Evolutionary conservation across 306 rosid species (phyloP).

Genomic region (Dalbergia oliveri): DNA sequence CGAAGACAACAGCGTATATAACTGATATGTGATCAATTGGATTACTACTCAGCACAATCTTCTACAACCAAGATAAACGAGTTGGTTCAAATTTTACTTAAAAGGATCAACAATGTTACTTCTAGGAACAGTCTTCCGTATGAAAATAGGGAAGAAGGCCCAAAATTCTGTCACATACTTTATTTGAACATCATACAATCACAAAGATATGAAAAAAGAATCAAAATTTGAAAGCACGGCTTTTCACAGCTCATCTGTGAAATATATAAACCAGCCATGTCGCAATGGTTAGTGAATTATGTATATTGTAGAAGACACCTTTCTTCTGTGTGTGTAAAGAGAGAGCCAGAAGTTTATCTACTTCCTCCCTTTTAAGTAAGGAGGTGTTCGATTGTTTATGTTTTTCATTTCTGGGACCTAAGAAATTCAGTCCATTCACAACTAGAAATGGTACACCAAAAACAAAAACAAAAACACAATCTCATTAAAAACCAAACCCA

Average conservation of each 20-base stretch:
- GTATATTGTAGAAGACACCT: not conserved
- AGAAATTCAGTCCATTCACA: not conserved
- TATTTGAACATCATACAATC: constrained; percentile 18
- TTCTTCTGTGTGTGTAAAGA: constrained; percentile 2
- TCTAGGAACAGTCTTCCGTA: not conserved
- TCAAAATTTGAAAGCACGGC: constrained; percentile 5
- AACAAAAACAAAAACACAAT: not conserved
- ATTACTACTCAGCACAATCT: constrained; percentile 22
- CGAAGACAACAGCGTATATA: not conserved
- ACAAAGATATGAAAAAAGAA: not conserved
- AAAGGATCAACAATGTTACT: not conserved
- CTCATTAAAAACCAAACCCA: not conserved
- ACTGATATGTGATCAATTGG: constrained; percentile 10
- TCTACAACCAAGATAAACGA: not conserved
- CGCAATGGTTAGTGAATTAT: not conserved
- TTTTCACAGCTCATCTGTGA: not conserved
- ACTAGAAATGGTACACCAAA: constrained; percentile 10
- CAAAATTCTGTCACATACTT: not conserved
- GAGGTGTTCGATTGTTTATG: not conserved
- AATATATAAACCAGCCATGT: constrained; percentile 13
- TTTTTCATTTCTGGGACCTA: not conserved
- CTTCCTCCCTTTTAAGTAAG: constrained; percentile 4
- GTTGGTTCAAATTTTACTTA: not conserved
- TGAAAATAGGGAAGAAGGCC: not conserved
- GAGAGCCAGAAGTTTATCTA: not conserved